Base-by-base conservation (phyloP, 805 yeast genomes). In the Candida schatavii region DNA sequence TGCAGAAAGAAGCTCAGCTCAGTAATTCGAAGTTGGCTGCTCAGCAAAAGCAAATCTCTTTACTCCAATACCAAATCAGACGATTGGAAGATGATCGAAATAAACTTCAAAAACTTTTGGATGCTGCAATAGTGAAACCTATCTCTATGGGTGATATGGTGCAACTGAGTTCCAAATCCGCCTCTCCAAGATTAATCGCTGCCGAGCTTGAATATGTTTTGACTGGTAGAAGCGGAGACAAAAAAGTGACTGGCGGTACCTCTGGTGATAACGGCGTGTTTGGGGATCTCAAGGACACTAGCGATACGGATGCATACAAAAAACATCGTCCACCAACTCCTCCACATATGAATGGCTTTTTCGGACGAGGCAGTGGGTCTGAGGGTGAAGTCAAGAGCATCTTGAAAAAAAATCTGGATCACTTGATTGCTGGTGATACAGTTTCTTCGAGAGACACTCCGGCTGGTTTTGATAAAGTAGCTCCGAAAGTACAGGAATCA, bases 21-120 rank as follows among this genome's bases (percentile, higher is more conserved):
- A 48, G 60, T 48, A 50, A 53, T 13, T 46, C 47, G 23, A 57
- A 47, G 35, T 53, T 60, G 15, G 54, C 55, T 6, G 41, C 47
- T 2, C 64, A 61, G 37, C 59, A 59, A 32, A 52, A 44, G 17
- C 56, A 60, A 31, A 59, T 64, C 17, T 49, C 45, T 4, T 22
- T 52, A 5, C 49, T 67, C 23, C 60, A 54, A 42, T 31, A 40
- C 5, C 62, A 62, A 35, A 45, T 63, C 2, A 44, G 41, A 33
- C 49, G 42, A 4, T 33, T 59, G 41, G 56, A 56, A 40, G 47
- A 52, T 26, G 57, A 53, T 11, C 19, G 10, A 17, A 11, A 15
- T 22, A 26, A 14, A 15, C 11, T 37, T 15, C 34, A 37, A 19
- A 33, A 33, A 19, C 6, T 33, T 5, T 9, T 33, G 14, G 36